These are phyloP conservation scores for Erodium texanum DNA, from an alignment of 441 rosid genomes.

Conservation along the genomic window DNA sequence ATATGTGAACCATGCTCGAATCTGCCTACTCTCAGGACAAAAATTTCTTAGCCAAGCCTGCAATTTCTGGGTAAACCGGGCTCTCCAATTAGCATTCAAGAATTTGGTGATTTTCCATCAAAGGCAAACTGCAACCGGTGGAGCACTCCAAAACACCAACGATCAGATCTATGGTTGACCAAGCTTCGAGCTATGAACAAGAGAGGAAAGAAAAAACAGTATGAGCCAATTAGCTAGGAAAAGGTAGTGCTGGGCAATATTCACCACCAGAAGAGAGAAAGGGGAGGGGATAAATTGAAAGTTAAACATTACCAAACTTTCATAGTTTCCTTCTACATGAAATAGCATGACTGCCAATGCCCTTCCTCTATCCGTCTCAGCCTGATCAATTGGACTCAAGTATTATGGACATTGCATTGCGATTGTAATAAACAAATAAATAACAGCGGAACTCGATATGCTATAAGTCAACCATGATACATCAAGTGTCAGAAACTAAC, in stretches of 20 bases:
- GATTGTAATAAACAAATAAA: not conserved
- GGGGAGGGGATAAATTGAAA: too few relatives aligned
- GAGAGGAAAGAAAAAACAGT: not conserved
- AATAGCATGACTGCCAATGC: slow-evolving; percentile 89
- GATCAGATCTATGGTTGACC: slow-evolving; percentile 66
- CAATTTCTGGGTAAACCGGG: slow-evolving; percentile 24
- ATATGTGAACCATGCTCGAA: slow-evolving; percentile 22
- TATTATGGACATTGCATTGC: slow-evolving; percentile 1
- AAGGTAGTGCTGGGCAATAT: slow-evolving; percentile 6
- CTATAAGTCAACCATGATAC: not conserved
- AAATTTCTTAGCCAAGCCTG: slow-evolving; percentile 48
- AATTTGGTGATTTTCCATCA: slow-evolving; percentile 31
- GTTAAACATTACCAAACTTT: slow-evolving; percentile 47
- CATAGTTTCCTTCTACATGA: slow-evolving; percentile 69
- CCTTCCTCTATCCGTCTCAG: slow-evolving; percentile 79
- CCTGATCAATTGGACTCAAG: slow-evolving; percentile 32
- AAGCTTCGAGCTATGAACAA: slow-evolving; percentile 55
- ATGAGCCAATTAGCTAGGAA: not conserved
- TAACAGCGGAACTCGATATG: too few relatives aligned
- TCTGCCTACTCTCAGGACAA: slow-evolving; percentile 36
- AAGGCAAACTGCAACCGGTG: slow-evolving; percentile 92
- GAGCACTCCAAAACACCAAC: slow-evolving; percentile 89
- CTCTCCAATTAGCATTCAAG: slow-evolving; percentile 47
- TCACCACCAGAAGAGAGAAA: too few relatives aligned
- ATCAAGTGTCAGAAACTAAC: slow-evolving; percentile 39